Evolutionary conservation across 108 stramenopile species (phyloP).

Genomic region (Pinguiococcus pyrenoidosus): DNA sequence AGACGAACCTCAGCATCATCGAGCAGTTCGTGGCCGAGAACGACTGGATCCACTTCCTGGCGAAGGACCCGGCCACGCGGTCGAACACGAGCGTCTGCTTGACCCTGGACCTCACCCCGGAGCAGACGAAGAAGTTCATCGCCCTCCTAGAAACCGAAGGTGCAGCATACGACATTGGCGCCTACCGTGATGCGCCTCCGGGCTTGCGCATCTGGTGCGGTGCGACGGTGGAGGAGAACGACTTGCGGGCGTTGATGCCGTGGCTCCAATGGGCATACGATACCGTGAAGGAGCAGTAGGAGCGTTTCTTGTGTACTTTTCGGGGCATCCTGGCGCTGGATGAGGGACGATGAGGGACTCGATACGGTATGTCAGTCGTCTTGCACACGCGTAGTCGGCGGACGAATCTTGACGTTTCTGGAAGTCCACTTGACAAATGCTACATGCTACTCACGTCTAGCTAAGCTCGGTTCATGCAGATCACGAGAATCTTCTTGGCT

Average conservation of each 20-base stretch:
- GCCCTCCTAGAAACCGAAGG: slow-evolving; percentile 74
- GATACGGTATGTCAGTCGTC: too few relatives aligned
- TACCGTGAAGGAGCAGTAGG: slow-evolving; percentile 54
- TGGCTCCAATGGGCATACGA: slow-evolving; percentile 96
- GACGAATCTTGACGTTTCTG: too few relatives aligned
- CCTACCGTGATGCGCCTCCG: slow-evolving; percentile 97
- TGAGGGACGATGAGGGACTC: too few relatives aligned
- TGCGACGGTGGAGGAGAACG: slow-evolving; percentile 90
- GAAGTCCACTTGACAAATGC: too few relatives aligned
- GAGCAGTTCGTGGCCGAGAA: slow-evolving; percentile 80
- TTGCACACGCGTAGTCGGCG: too few relatives aligned
- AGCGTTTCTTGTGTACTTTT: too few relatives aligned
- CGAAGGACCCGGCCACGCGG: slow-evolving; percentile 79
- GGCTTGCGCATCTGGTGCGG: slow-evolving; percentile 99
- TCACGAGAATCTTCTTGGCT: too few relatives aligned
- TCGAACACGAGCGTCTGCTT: slow-evolving; percentile 93
- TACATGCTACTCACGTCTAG: too few relatives aligned
- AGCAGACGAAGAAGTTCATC: slow-evolving; percentile 90
- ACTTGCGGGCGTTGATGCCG: slow-evolving; percentile 90
- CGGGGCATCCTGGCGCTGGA: too few relatives aligned
- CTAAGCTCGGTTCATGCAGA: too few relatives aligned
- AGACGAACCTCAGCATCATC: slow-evolving; percentile 71
- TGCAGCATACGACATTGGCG: slow-evolving; percentile 93
- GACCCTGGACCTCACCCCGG: slow-evolving; percentile 71
- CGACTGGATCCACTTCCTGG: slow-evolving; percentile 89